These are phyloP conservation scores for Coniochaeta pulveracea DNA, from an alignment of 2,329 filamentous ascomycete species.

Conservation along the genomic window DNA sequence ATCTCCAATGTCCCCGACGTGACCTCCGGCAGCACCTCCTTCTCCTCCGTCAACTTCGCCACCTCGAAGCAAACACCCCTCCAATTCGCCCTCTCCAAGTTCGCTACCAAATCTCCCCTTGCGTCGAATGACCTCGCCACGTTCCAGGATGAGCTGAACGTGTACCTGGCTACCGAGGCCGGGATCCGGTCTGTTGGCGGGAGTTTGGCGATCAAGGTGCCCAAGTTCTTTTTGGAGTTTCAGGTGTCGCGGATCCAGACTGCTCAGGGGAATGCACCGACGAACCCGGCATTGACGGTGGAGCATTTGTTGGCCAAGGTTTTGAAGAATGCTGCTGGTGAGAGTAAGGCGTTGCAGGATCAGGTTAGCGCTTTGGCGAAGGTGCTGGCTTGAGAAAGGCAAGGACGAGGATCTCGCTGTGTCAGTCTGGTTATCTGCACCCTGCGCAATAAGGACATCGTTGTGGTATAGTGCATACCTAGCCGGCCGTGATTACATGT, in stretches of 20 bases:
- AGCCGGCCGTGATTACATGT: too few species aligned
- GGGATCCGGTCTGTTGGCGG: constrained; percentile 43
- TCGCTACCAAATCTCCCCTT: constrained; percentile 38
- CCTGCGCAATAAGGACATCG: too few species aligned
- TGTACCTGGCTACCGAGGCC: constrained; percentile 48
- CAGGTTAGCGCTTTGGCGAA: constrained; percentile 33
- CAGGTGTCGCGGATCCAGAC: constrained; percentile 48
- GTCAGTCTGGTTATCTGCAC: too few species aligned
- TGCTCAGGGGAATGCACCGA: constrained; percentile 42
- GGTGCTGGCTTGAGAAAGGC: constrained; percentile 10
- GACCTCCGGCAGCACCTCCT: constrained; percentile 34
- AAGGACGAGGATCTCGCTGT: too few species aligned
- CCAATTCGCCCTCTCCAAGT: constrained; percentile 39
- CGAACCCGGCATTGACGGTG: constrained; percentile 38
- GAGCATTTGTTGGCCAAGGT: constrained; percentile 48
- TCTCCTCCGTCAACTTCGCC: constrained; percentile 46
- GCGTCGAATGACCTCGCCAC: constrained; percentile 33
- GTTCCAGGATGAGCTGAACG: constrained; percentile 42
- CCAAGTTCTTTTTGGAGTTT: constrained; percentile 51
- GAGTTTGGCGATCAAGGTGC: constrained; percentile 41
- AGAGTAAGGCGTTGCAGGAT: constrained; percentile 35
- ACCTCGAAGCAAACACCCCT: constrained; percentile 33
- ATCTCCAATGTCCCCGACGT: constrained; percentile 45
- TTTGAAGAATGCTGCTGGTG: constrained; percentile 38
- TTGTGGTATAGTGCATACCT: too few species aligned